A percentile compares a stretch with the other conserved stretches of the same genome.
phyloP scores from a whole-genome alignment of 2,329 filamentous ascomycete genomes.

The Dothiorella sarmentorum region DNA sequence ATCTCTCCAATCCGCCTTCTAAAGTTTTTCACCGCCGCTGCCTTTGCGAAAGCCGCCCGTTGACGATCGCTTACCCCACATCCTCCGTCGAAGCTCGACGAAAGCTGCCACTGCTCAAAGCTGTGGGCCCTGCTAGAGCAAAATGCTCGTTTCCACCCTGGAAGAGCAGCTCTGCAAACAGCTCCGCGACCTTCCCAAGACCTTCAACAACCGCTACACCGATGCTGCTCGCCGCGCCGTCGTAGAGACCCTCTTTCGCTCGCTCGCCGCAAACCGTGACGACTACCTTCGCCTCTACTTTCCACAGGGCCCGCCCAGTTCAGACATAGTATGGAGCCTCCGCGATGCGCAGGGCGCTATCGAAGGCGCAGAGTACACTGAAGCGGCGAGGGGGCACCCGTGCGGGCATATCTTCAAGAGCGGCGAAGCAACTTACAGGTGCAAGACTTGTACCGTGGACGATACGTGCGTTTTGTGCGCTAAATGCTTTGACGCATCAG shows the following conservation, averaged over 20 bases:
- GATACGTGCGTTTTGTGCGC: conserved; percentile 95
- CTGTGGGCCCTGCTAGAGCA: conserved; percentile 17
- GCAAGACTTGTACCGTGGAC: conserved; percentile 89
- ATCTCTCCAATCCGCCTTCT: neutral
- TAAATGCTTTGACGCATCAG: conserved; percentile 90
- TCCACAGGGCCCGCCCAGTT: conserved; percentile 64
- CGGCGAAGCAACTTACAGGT: conserved; percentile 90
- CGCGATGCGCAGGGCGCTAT: conserved; percentile 86
- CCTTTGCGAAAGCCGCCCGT: neutral
- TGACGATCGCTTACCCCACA: conserved; percentile 18
- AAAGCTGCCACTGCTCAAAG: conserved; percentile 3
- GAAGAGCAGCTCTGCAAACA: conserved; percentile 82
- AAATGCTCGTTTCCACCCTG: conserved; percentile 49
- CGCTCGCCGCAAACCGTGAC: conserved; percentile 70
- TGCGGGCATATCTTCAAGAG: conserved; percentile 97
- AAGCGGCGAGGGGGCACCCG: conserved; percentile 83
- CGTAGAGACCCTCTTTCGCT: conserved; percentile 78
- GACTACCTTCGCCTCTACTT: conserved; percentile 80
- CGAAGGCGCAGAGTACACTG: conserved; percentile 91
- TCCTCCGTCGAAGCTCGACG: conserved; percentile 6
- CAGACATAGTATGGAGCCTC: conserved; percentile 67
- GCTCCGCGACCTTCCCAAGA: conserved; percentile 71
- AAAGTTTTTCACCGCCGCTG: neutral
- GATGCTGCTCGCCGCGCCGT: conserved; percentile 68
- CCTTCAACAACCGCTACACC: conserved; percentile 72